phyloP scores from a whole-genome alignment of 2,329 filamentous ascomycete species.

The Dryadomyces sulphureus region DNA sequence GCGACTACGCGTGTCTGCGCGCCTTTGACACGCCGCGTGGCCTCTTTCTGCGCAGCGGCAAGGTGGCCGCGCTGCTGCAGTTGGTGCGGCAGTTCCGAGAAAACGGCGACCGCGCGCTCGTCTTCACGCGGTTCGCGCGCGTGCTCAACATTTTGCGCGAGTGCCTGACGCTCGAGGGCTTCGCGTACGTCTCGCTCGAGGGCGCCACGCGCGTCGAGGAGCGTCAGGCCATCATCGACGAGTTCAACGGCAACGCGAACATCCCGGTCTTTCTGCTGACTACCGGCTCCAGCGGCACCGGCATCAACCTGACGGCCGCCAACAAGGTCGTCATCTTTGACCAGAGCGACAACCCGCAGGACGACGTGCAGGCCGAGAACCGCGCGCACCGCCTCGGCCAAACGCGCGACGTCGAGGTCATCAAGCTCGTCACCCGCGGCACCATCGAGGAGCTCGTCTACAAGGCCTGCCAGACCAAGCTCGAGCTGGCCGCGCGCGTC shows the following conservation, averaged over 20 bases:
- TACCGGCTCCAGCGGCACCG: slow-evolving; percentile 89
- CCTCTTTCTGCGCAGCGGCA: slow-evolving; percentile 54
- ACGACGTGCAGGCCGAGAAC: slow-evolving; percentile 97
- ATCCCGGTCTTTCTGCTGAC: slow-evolving; percentile 89
- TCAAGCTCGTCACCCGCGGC: slow-evolving; percentile 62
- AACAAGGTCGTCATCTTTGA: slow-evolving; percentile 99
- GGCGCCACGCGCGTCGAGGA: slow-evolving; percentile 69
- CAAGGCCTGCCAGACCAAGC: slow-evolving; percentile 79
- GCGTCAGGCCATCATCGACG: slow-evolving; percentile 76
- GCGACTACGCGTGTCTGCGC: slow-evolving; percentile 39
- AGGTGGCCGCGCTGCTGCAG: slow-evolving; percentile 66
- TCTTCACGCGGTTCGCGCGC: slow-evolving; percentile 89
- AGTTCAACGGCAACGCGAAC: slow-evolving; percentile 59
- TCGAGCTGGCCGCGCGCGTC: slow-evolving; percentile 62
- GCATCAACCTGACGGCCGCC: slow-evolving; percentile 87
- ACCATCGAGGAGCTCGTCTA: slow-evolving; percentile 93
- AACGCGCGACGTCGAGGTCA: slow-evolving; percentile 76
- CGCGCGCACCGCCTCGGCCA: slow-evolving; percentile 91
- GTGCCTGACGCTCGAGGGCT: slow-evolving; percentile 56
- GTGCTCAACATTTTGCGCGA: slow-evolving; percentile 82
- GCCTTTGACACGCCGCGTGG: slow-evolving; percentile 37
- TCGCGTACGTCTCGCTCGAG: slow-evolving; percentile 75
- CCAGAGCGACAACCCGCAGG: slow-evolving; percentile 92
- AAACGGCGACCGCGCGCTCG: slow-evolving; percentile 73
- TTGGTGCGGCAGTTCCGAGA: slow-evolving; percentile 58